These are phyloP conservation scores for Dactylellina parvicollis DNA, from an alignment of 2,329 filamentous ascomycete species.

Conservation along the genomic window DNA sequence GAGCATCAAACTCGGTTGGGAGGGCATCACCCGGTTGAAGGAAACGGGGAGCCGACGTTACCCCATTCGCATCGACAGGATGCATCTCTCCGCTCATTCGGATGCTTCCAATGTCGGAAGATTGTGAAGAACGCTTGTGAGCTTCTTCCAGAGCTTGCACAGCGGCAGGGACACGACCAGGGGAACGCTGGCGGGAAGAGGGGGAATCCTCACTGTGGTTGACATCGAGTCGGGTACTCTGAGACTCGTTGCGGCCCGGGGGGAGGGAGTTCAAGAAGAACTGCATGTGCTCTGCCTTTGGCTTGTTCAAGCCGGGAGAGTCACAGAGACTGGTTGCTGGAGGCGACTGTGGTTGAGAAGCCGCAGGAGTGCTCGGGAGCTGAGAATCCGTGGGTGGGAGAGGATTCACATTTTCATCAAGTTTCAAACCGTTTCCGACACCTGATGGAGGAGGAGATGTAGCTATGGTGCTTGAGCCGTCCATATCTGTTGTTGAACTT, in stretches of 20 bases:
- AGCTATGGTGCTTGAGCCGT: slow-evolving; percentile 24
- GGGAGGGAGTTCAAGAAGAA: slow-evolving; percentile 24
- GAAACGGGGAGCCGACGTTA: slow-evolving; percentile 2
- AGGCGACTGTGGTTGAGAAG: slow-evolving; percentile 1
- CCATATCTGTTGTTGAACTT: slow-evolving; percentile 27
- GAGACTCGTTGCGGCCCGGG: neutral
- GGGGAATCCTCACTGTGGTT: neutral
- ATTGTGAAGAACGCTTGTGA: slow-evolving; percentile 22
- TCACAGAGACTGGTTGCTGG: neutral
- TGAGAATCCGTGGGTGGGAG: slow-evolving; percentile 1
- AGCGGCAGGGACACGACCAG: slow-evolving; percentile 26
- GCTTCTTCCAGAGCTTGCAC: slow-evolving; percentile 28
- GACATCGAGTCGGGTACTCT: neutral
- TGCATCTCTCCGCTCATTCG: slow-evolving; percentile 7
- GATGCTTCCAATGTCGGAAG: slow-evolving; percentile 1
- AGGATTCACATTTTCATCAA: neutral
- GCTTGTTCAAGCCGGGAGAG: slow-evolving; percentile 7
- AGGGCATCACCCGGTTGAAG: neutral
- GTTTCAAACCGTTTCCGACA: slow-evolving; percentile 15
- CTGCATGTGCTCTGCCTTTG: slow-evolving; percentile 31
- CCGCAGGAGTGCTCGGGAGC: neutral
- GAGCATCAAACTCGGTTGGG: neutral
- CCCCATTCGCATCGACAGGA: neutral
- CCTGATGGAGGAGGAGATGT: slow-evolving; percentile 22
- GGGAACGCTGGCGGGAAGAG: slow-evolving; percentile 4